A percentile compares a stretch with the other conserved stretches of the same genome.
Conservation (phyloP, 768 basidiomycete genomes). For the Steccherinum ochraceum region DNA sequence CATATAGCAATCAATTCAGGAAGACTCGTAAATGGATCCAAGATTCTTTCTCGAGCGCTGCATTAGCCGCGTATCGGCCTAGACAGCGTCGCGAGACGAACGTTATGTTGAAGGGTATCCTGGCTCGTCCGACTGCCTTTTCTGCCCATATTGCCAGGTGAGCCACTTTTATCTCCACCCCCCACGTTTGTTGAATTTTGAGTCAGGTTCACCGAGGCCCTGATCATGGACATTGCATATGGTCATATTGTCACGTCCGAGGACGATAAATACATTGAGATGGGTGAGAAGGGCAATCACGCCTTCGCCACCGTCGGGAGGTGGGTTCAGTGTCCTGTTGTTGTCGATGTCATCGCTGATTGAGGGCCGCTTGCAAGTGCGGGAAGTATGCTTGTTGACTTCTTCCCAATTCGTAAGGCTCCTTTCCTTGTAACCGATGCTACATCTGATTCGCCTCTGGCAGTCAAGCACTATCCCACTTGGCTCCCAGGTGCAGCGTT, state of each 20-base stretch:
- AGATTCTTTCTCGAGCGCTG: conserved; percentile 5
- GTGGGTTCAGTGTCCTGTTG: neutral
- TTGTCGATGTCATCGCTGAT: neutral
- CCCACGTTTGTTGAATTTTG: no score
- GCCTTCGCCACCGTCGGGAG: neutral
- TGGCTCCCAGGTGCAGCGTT: neutral
- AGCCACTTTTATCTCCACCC: no score
- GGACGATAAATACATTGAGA: neutral
- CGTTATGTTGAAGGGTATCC: conserved; percentile 8
- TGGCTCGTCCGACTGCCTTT: conserved; percentile 9
- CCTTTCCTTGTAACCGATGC: neutral
- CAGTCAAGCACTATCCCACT: neutral
- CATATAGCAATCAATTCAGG: conserved; percentile 11
- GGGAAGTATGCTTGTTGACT: neutral
- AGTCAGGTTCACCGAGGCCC: conserved; percentile 22
- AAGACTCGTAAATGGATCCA: conserved; percentile 14
- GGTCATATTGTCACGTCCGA: neutral
- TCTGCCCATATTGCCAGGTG: conserved; percentile 7
- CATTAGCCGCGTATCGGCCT: conserved; percentile 6
- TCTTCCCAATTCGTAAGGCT: neutral
- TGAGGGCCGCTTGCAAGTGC: conserved; percentile 6
- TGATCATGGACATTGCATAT: neutral
- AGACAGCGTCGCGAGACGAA: conserved; percentile 10
- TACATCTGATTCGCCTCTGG: neutral
- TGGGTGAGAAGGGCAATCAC: neutral